Evolutionary conservation across 129 eudicot genomes (phyloP).

Genomic region (Flaveria sonorensis): DNA sequence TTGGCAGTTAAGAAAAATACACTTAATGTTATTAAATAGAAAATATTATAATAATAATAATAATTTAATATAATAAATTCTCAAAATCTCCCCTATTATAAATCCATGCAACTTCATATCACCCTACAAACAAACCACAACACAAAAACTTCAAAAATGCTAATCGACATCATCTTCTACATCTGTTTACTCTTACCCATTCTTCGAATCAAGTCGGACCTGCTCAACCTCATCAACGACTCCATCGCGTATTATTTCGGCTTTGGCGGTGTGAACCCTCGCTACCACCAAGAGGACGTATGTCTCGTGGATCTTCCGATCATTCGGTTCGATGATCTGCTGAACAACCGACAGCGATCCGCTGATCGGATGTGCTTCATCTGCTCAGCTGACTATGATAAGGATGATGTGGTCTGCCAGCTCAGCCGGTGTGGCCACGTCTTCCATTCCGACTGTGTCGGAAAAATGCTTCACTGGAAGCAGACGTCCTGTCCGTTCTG

Average conservation of each 20-base stretch:
- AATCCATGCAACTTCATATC: background rate
- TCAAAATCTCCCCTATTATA: background rate
- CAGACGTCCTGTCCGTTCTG: constrained; percentile 28
- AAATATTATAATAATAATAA: background rate
- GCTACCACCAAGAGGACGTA: constrained; percentile 2
- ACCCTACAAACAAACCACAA: background rate
- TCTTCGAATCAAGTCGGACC: constrained; percentile 19
- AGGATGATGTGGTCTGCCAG: constrained; percentile 31
- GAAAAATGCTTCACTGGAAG: constrained; percentile 29
- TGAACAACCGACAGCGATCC: background rate
- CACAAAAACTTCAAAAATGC: background rate
- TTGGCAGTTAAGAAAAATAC: no score
- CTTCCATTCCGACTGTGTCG: constrained; percentile 31
- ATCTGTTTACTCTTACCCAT: constrained; percentile 20
- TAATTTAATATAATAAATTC: background rate
- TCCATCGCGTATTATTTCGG: constrained; percentile 9
- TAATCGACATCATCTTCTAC: constrained; percentile 14
- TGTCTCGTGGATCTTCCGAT: constrained; percentile 22
- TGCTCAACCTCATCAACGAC: constrained; percentile 13
- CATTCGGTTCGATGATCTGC: constrained; percentile 15
- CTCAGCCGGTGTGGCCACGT: constrained; percentile 33
- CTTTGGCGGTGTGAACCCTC: constrained; percentile 3
- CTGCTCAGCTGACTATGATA: constrained; percentile 21
- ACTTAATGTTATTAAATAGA: no score
- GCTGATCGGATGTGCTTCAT: constrained; percentile 29